These are phyloP conservation scores for Globisporangium heterothallicum DNA, from an alignment of 352 stramenopile genomes.

Conservation along the genomic window DNA sequence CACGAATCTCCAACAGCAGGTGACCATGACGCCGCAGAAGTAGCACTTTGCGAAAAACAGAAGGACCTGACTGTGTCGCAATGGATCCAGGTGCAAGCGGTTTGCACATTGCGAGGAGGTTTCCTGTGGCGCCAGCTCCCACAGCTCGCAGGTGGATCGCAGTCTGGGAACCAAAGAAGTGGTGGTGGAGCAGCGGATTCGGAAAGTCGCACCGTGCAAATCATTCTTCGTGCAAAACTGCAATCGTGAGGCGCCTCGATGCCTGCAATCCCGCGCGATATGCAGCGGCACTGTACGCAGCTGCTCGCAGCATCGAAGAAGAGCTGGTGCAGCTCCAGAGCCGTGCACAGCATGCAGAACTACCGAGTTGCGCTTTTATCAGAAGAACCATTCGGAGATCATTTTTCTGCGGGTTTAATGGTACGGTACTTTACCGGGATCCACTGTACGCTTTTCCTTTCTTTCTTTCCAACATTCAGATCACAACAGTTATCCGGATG, in stretches of 20 bases:
- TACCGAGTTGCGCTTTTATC: too few species aligned
- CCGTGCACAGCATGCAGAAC: too few species aligned
- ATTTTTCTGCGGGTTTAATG: too few species aligned
- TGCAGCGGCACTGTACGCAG: too few species aligned
- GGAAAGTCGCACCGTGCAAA: constrained; percentile 3
- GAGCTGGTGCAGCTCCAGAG: too few species aligned
- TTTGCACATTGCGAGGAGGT: constrained; percentile 36
- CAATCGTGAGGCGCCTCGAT: constrained; percentile 1
- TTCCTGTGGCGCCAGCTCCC: constrained; percentile 26
- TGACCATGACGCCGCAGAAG: neutral
- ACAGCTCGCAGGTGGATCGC: neutral
- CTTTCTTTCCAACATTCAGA: too few species aligned
- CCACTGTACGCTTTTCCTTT: too few species aligned
- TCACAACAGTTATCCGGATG: too few species aligned
- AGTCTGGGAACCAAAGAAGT: neutral
- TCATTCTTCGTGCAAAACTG: neutral
- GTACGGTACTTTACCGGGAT: too few species aligned
- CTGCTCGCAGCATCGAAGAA: too few species aligned
- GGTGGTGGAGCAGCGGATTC: neutral
- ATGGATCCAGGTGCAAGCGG: constrained; percentile 35
- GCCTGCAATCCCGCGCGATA: too few species aligned
- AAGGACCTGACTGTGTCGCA: constrained; percentile 27
- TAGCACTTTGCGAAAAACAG: constrained; percentile 10
- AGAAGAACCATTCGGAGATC: too few species aligned
- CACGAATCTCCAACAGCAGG: constrained; percentile 14